Base-by-base conservation (phyloP, 2,329 filamentous ascomycete species). In the Cyanodermella asteris region DNA sequence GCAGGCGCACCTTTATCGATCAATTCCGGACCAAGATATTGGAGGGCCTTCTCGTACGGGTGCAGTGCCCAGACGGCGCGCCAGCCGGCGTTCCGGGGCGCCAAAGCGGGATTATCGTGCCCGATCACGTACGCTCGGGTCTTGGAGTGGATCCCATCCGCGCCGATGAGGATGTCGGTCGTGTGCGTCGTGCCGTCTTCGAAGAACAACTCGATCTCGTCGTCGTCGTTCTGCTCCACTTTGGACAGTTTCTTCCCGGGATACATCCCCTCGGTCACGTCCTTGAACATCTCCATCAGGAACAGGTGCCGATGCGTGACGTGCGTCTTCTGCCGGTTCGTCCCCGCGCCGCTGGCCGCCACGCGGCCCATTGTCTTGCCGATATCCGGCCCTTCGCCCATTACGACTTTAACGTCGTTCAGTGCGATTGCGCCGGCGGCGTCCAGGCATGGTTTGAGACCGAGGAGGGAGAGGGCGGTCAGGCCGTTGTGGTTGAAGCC, bases 401-500 rank as follows among this genome's bases (percentile, higher is more conserved):
- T n/a, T n/a, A n/a, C n/a, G n/a, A n/a, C n/a, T n/a, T n/a, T n/a
- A n/a, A n/a, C n/a, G n/a, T n/a, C n/a, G n/a, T n/a, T n/a, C n/a
- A n/a, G n/a, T n/a, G n/a, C n/a, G n/a, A n/a, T n/a, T n/a, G n/a
- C n/a, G n/a, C n/a, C n/a, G n/a, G n/a, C n/a, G n/a, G n/a, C n/a
- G n/a, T n/a, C n/a, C n/a, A n/a, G n/a, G n/a, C n/a, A n/a, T n/a
- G n/a, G n/a, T n/a, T n/a, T n/a, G n/a, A n/a, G 42, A 1, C 57
- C 53, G 32, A 66, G 56, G 5, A 59, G 43, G 9, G 50, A 45
- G 53, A 71, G 59, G 3, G 64, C 59, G 12, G 55, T 53, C 16
- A 54, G 48, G 4, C 61, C 57, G 32, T 66, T 66, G 18, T 60
- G 56, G 1, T 59, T 59, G 23, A 70, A 56, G 2, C 55, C 53